Evolutionary conservation across 331 rosid species (phyloP).

Genomic region (Acacia pycnantha): DNA sequence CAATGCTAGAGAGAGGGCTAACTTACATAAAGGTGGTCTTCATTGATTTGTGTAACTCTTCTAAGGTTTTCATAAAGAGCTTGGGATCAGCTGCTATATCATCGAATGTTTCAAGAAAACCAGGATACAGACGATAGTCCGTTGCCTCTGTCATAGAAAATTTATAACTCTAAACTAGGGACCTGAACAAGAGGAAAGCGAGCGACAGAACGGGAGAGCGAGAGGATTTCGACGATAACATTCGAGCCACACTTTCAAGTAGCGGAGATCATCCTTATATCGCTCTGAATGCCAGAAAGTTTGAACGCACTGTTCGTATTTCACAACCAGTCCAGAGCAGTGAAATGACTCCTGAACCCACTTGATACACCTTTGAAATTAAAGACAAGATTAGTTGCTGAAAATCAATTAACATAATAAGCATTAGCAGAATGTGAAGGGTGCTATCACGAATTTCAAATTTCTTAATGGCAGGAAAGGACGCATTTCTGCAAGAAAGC

Average conservation of each 20-base stretch:
- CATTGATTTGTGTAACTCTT: no score
- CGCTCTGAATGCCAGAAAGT: conserved; percentile 85
- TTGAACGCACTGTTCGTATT: conserved; percentile 86
- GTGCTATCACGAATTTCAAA: not conserved
- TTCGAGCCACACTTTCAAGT: conserved; percentile 95
- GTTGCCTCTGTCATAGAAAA: no score
- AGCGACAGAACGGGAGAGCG: no score
- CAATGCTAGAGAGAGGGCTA: no score
- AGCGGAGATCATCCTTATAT: conserved; percentile 85
- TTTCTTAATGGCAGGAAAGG: not conserved
- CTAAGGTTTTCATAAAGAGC: no score
- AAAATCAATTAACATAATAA: not conserved
- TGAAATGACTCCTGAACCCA: conserved; percentile 97
- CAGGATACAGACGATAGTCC: no score
- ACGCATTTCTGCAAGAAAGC: not conserved
- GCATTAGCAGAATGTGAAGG: not conserved
- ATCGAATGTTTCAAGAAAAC: no score
- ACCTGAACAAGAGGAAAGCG: no score
- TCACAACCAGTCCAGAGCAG: conserved; percentile 76
- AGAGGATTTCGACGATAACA: not conserved
- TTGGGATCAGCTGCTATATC: no score
- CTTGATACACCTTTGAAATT: conserved; percentile 69
- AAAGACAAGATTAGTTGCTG: not conserved
- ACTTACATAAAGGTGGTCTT: no score
- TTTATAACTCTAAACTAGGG: no score